Percentiles rank a stretch among this genome's conserved stretches.
phyloP scores from a whole-genome alignment of 2,329 filamentous ascomycete genomes.

The Arthrocladium fulminans region DNA sequence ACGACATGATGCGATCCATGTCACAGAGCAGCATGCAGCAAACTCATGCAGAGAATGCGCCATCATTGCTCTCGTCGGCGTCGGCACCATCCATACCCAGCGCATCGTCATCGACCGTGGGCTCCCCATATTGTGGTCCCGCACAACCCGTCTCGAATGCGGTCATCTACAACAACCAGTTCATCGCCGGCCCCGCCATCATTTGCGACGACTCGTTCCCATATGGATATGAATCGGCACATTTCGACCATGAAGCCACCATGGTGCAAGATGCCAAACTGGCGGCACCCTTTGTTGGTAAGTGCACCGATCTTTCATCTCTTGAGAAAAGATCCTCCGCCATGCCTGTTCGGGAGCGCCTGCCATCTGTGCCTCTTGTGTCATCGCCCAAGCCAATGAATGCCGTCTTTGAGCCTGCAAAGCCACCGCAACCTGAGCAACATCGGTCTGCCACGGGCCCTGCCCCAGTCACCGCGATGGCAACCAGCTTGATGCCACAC shows the following conservation, averaged over 20 bases:
- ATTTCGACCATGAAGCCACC: constrained; percentile 35
- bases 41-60: constrained; percentile 33
- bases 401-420: background rate
- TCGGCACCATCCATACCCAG: constrained; percentile 50
- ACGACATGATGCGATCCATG: constrained; percentile 5
- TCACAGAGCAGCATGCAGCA: constrained; percentile 1
- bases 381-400: constrained; percentile 12
- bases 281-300: constrained; percentile 38
- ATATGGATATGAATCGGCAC: constrained; percentile 28
- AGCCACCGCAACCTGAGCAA: background rate
- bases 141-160: constrained; percentile 44
- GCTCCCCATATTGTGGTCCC: constrained; percentile 57
- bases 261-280: constrained; percentile 36
- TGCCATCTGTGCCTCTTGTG: constrained; percentile 4
- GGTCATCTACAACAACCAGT: constrained; percentile 40
- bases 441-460: background rate
- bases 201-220: constrained; percentile 49
- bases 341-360: constrained; percentile 8
- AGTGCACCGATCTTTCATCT: constrained; percentile 33
- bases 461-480: background rate
- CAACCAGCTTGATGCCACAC: constrained; percentile 4
- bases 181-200: constrained; percentile 49
- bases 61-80: constrained; percentile 52
- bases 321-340: constrained; percentile 22
- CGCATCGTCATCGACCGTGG: constrained; percentile 57